Evolutionary conservation across 192 early-diverging fungal genomes (phyloP).

Genomic region (Pilaira anomala): DNA sequence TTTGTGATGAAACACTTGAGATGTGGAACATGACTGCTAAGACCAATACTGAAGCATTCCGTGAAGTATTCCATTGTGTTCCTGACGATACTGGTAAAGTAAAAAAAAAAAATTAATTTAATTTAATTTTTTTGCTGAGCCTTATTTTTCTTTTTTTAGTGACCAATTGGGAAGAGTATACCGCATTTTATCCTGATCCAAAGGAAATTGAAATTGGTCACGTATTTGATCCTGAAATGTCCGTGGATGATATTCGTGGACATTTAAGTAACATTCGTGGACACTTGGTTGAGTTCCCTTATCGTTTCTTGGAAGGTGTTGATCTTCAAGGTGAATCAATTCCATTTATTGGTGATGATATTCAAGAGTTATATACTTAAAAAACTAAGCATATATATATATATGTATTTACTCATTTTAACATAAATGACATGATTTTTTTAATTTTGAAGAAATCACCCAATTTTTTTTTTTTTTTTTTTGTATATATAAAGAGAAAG

Average conservation of each 20-base stretch:
- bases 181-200: constrained; percentile 45
- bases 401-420: too few species aligned
- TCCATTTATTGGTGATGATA: constrained; percentile 25
- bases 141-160: constrained; percentile 35
- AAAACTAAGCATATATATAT: background rate
- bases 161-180: constrained; percentile 50
- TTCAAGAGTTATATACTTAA: constrained; percentile 38
- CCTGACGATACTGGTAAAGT: constrained; percentile 71
- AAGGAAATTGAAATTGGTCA: constrained; percentile 46
- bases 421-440: too few species aligned
- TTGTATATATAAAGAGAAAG: too few species aligned
- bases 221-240: constrained; percentile 42
- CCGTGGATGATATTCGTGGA: constrained; percentile 39
- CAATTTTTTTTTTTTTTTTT: background rate
- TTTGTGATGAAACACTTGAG: constrained; percentile 56
- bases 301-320: constrained; percentile 44
- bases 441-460: background rate
- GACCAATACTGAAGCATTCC: constrained; percentile 65
- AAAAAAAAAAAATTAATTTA: background rate
- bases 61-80: constrained; percentile 81
- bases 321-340: constrained; percentile 44
- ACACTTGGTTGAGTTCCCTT: constrained; percentile 56
- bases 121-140: constrained; percentile 32
- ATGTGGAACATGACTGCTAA: constrained; percentile 65
- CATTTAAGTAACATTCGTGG: constrained; percentile 45